Evolutionary conservation across 140 eudicot species (phyloP), one percentile per base, ranked within the genome.

Genomic region (Senecio squalidus): DNA sequence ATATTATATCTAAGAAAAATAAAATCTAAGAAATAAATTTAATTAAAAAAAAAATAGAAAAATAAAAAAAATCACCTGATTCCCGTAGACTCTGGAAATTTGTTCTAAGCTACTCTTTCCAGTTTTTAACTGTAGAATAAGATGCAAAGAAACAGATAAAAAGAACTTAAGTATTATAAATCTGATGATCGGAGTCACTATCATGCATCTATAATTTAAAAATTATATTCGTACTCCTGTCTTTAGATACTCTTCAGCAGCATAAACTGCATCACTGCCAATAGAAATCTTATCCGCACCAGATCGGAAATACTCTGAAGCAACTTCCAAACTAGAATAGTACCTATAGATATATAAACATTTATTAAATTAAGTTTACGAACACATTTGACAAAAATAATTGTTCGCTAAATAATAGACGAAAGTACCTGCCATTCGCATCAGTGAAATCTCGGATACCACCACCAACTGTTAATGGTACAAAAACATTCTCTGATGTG

Each of bases 181-280:
- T n/a, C n/a, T n/a, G n/a, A n/a, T n/a, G n/a, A n/a, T n/a, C n/a
- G n/a, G n/a, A n/a, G n/a, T n/a, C n/a, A n/a, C n/a, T n/a, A n/a
- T n/a, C n/a, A n/a, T n/a, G n/a, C n/a, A n/a, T n/a, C n/a, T n/a
- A n/a, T n/a, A n/a, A n/a, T n/a, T n/a, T n/a, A 20, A 28, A 25
- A 48, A 58, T 50, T 48, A 38, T 45, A 55, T 30, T 17, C 81
- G 3, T 82, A 93, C 99, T 75, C 94, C 94, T 4, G 96, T 81
- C 68, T 66, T 88, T 49, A 84, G 11, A 72, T 84, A 84, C 61
- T 84, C 95, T 78, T 93, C 99, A 38, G 99, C 96, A 44, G 99
- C 99, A 76, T 81, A 93, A 67, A 93, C 99, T 33, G 99, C 96
- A 71, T 93, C 99, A 76, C 99, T 93, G 33, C 99, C 99, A 16